These are phyloP conservation scores for Phyllostachys edulis DNA, from an alignment of 176 grass and related monocot genomes.

Conservation along the genomic window DNA sequence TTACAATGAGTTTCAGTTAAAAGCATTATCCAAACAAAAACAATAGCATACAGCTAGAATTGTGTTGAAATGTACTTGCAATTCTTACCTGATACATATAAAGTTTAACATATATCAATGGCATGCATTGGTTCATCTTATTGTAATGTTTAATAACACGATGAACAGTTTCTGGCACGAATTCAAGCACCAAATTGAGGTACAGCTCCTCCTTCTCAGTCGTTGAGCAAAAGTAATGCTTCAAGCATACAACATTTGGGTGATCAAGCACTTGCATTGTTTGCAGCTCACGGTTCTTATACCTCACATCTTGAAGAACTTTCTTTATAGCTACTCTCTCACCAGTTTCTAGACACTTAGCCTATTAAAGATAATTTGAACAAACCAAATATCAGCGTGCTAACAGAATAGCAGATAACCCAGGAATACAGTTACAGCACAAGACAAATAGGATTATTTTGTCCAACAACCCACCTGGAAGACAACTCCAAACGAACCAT, in stretches of 20 bases:
- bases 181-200: constrained; percentile 88
- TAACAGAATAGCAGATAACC: not conserved
- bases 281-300: constrained; percentile 89
- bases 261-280: constrained; percentile 82
- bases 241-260: constrained; percentile 70
- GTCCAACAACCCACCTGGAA: constrained; percentile 55
- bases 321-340: constrained; percentile 85
- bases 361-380: constrained; percentile 47
- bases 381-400: not conserved
- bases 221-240: constrained; percentile 77
- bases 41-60: not conserved
- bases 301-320: constrained; percentile 77
- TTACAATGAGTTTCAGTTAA: constrained; percentile 9
- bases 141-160: constrained; percentile 75
- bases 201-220: constrained; percentile 77
- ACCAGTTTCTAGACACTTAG: constrained; percentile 72
- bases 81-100: constrained; percentile 81
- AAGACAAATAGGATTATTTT: not conserved
- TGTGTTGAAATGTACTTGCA: constrained; percentile 1
- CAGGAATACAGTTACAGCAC: not conserved
- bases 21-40: constrained; percentile 1
- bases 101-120: constrained; percentile 76
- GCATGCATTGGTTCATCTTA: constrained; percentile 73
- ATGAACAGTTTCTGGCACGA: constrained; percentile 82
- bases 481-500: constrained; percentile 86